Evolutionary conservation across 495 filamentous ascomycete species (phyloP).

Genomic region (Trichocladium uniseriatum): DNA sequence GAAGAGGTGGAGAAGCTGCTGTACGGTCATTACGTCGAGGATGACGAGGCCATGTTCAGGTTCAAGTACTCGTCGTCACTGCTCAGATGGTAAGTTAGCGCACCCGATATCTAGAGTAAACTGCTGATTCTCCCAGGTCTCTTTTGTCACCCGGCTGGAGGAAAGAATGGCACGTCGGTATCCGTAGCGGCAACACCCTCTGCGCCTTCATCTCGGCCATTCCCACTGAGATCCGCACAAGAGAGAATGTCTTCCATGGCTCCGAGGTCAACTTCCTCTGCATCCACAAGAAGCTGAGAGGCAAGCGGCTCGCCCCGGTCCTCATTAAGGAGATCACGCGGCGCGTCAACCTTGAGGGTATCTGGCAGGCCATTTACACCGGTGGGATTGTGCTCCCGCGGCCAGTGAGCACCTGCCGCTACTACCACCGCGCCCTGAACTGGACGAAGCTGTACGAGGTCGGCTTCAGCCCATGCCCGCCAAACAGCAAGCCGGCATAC

Average conservation of each 20-base stretch:
- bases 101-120: not conserved
- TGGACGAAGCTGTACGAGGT: slow-evolving; percentile 94
- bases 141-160: slow-evolving; percentile 92
- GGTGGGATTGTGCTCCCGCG: slow-evolving; percentile 82
- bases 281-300: slow-evolving; percentile 93
- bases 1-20: slow-evolving; percentile 83
- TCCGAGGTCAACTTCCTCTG: slow-evolving; percentile 97
- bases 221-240: slow-evolving; percentile 71
- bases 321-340: slow-evolving; percentile 97
- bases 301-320: slow-evolving; percentile 82
- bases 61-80: slow-evolving; percentile 89
- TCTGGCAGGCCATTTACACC: slow-evolving; percentile 94
- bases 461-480: slow-evolving; percentile 76
- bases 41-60: slow-evolving; percentile 90
- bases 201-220: slow-evolving; percentile 94
- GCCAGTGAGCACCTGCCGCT: slow-evolving; percentile 83
- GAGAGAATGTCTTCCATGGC: slow-evolving; percentile 60
- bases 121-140: slow-evolving; percentile 50
- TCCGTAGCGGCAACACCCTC: slow-evolving; percentile 70
- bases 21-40: slow-evolving; percentile 90
- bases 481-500: slow-evolving; percentile 67
- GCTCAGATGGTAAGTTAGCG: slow-evolving; percentile 62
- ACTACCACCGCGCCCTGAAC: slow-evolving; percentile 86
- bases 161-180: slow-evolving; percentile 91
- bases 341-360: slow-evolving; percentile 67